Conservation (phyloP, 495 filamentous ascomycete species). For the Pseudevernia furfuracea region DNA sequence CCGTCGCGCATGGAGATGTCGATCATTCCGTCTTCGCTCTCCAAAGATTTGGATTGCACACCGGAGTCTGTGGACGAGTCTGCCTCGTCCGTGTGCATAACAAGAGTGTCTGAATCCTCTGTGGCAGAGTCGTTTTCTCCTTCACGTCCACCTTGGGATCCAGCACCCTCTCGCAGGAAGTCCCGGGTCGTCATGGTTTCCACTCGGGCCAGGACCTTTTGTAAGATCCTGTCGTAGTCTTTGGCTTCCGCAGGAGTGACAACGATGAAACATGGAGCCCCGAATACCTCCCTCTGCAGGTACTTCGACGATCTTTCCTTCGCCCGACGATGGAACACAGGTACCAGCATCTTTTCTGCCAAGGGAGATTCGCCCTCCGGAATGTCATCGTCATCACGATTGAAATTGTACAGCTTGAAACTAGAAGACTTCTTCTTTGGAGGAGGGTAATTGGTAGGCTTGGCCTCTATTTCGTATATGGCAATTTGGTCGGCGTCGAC, state of each 20-base stretch:
- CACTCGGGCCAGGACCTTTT: slow-evolving; percentile 51
- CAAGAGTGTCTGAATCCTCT: slow-evolving; percentile 65
- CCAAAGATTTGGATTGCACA: slow-evolving; percentile 66
- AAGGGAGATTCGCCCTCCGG: slow-evolving; percentile 53
- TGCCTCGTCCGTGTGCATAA: slow-evolving; percentile 65
- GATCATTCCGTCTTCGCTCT: slow-evolving; percentile 85
- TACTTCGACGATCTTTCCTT: slow-evolving; percentile 41
- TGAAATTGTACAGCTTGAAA: slow-evolving; percentile 34
- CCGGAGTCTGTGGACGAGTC: slow-evolving; percentile 61
- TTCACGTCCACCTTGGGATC: slow-evolving; percentile 29
- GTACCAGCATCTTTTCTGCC: slow-evolving; percentile 66
- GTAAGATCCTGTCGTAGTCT: slow-evolving; percentile 52
- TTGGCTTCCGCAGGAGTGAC: slow-evolving; percentile 54
- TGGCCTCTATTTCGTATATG: slow-evolving; percentile 72
- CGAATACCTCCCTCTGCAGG: slow-evolving; percentile 40
- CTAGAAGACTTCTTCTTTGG: slow-evolving; percentile 43
- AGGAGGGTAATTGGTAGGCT: slow-evolving; percentile 66
- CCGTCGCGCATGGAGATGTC: slow-evolving; percentile 77
- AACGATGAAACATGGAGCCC: slow-evolving; percentile 51
- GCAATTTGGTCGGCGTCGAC: slow-evolving; percentile 52
- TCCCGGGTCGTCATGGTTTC: slow-evolving; percentile 54
- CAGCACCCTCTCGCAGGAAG: slow-evolving; percentile 47
- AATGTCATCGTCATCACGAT: slow-evolving; percentile 50
- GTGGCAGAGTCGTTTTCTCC: slow-evolving; percentile 33
- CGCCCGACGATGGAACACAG: slow-evolving; percentile 63